Percentiles rank a stretch among this genome's conserved stretches.
These are phyloP conservation scores for Candida palmyrensis DNA, from an alignment of 805 yeast species.

Conservation along the genomic window DNA sequence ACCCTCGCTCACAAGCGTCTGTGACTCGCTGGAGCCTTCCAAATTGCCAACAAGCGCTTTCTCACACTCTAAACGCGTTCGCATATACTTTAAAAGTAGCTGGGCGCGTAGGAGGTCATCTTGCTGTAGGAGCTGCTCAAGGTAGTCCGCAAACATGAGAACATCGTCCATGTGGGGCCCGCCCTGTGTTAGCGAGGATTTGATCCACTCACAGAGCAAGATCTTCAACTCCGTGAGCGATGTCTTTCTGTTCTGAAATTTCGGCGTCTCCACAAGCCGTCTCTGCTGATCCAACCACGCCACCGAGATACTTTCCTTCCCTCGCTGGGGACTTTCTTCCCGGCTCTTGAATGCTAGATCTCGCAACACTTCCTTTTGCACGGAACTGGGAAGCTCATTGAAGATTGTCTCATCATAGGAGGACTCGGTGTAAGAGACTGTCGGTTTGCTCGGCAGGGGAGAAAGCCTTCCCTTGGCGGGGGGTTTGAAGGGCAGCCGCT, in stretches of 20 bases:
- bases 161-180: constrained; percentile 35
- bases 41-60: not conserved
- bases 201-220: constrained; percentile 22
- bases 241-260: constrained; percentile 11
- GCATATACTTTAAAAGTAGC: constrained; percentile 11
- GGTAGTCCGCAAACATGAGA: constrained; percentile 13
- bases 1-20: constrained; percentile 5
- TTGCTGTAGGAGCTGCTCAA: constrained; percentile 13
- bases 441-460: constrained; percentile 9
- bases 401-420: constrained; percentile 33
- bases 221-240: constrained; percentile 11
- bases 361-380: constrained; percentile 30
- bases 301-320: too few species aligned
- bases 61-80: constrained; percentile 6
- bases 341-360: constrained; percentile 27
- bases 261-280: constrained; percentile 5
- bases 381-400: constrained; percentile 33
- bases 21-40: not conserved
- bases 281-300: not conserved
- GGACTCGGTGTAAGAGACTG: constrained; percentile 14
- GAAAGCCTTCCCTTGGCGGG: constrained; percentile 8
- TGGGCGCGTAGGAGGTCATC: constrained; percentile 14
- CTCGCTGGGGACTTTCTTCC: too few species aligned
- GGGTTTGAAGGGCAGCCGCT: constrained; percentile 18
- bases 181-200: constrained; percentile 19